phyloP scores from a whole-genome alignment of 2,329 filamentous ascomycete species.

The Penicillium paneum region DNA sequence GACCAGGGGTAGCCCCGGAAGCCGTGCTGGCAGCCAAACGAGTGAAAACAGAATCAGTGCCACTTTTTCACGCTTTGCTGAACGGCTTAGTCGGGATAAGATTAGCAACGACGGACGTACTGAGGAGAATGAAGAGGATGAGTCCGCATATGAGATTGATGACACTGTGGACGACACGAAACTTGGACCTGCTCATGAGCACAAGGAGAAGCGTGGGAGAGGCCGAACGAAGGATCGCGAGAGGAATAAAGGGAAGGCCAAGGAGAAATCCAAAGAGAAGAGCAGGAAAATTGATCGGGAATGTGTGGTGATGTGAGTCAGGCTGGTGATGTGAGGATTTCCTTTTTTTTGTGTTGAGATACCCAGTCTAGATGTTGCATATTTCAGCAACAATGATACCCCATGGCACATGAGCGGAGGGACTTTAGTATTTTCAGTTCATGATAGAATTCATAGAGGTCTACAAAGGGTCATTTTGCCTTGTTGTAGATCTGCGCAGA shows the following conservation, averaged over 20 bases:
- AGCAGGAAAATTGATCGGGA: slow-evolving; percentile 41
- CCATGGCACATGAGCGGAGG: slow-evolving; percentile 1
- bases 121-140: slow-evolving; percentile 27
- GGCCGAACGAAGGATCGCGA: slow-evolving; percentile 22
- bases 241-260: slow-evolving; percentile 28
- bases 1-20: slow-evolving; percentile 33
- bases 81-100: slow-evolving; percentile 32
- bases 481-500: background rate
- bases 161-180: slow-evolving; percentile 15
- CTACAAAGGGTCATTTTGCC: background rate
- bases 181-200: slow-evolving; percentile 15
- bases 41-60: slow-evolving; percentile 37
- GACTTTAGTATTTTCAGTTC: background rate
- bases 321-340: background rate
- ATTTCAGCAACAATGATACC: slow-evolving; percentile 7
- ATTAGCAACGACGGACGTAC: slow-evolving; percentile 26
- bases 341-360: slow-evolving; percentile 3
- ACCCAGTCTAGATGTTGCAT: slow-evolving; percentile 2
- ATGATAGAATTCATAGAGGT: background rate
- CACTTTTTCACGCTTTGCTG: slow-evolving; percentile 37
- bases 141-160: slow-evolving; percentile 23
- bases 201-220: slow-evolving; percentile 25
- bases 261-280: slow-evolving; percentile 37
- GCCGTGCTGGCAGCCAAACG: slow-evolving; percentile 35
- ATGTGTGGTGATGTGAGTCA: slow-evolving; percentile 41